These are phyloP conservation scores for Selenicereus undatus DNA, from an alignment of 148 eudicot species.

Conservation along the genomic window DNA sequence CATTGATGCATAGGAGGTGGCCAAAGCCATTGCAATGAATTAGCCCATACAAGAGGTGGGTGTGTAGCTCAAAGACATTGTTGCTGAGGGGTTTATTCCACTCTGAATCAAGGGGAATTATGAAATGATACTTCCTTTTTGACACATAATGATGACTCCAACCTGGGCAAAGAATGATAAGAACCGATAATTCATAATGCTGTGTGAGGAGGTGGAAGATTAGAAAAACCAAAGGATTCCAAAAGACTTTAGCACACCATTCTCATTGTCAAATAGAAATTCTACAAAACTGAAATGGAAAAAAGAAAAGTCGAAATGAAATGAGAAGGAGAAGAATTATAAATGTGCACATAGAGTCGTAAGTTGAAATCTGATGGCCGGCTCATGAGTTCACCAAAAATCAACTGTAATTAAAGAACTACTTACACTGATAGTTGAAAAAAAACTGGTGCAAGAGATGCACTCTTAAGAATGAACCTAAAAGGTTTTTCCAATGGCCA, in stretches of 20 bases:
- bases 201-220: neutral
- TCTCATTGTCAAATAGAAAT: neutral
- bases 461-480: neutral
- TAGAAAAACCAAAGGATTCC: neutral
- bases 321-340: neutral
- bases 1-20: conserved; percentile 72
- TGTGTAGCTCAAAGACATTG: conserved; percentile 47
- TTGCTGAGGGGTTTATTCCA: conserved; percentile 63
- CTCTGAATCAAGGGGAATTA: conserved; percentile 63
- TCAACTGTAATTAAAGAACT: neutral
- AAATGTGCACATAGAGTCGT: too few species aligned
- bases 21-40: conserved; percentile 91
- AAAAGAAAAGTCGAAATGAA: neutral
- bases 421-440: neutral
- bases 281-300: neutral
- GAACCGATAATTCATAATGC: neutral
- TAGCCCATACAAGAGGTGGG: conserved; percentile 77
- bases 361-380: neutral
- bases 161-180: conserved; percentile 35
- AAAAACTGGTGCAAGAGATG: neutral
- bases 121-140: conserved; percentile 71
- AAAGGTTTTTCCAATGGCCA: neutral
- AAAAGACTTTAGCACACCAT: neutral
- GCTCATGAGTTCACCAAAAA: neutral
- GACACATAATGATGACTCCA: conserved; percentile 90